Evolutionary conservation across 2,329 filamentous ascomycete genomes (phyloP), one percentile per base, ranked within the genome.

Genomic region (Alternaria sp.): DNA sequence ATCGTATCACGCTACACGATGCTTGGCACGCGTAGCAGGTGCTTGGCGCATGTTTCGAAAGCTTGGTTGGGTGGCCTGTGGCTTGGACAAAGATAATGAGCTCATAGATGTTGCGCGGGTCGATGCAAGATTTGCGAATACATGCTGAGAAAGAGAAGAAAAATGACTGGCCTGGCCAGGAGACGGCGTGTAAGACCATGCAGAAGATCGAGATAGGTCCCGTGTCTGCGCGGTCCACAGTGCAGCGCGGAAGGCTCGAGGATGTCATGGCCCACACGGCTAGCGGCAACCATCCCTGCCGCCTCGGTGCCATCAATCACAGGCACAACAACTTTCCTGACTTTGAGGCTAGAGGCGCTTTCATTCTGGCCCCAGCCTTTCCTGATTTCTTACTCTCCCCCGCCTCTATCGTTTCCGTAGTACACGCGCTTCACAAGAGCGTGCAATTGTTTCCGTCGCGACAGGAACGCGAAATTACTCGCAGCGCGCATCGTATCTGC

Each of bases 211-310:
- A 15, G 26, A 50, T 26, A 26, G 25, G 43, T 45, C 50, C 50
- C 25, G 28, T 21, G 21, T 46, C 18, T 41, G 4, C 15, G 28
- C 25, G 47, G 53, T 59, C 41, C 30, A 47, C 49, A 41, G 9
- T 50, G 55, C 55, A 50, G 55, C 37, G 60, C 47, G 55, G 59
- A 28, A 47, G 33, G 28, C 25, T 59, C 60, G 49, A 58, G 55
- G 37, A 30, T 44, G 57, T 30, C 30, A 46, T 58, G 55, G 55
- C 46, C 49, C 51, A 30, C 54, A 33, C 68, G 68, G 68, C 62
- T 67, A 67, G 63, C 65, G 65, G 65, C 62, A 63, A 18, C 28
- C 21, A 67, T 61, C 68, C 68, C 63, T 67, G 66, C 44, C 58
- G 49, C 26, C 53, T 20, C 45, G 55, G 63, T 66, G 65, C 58